phyloP scores from a whole-genome alignment of 352 stramenopile genomes.

The Pythium vanterpoolii region DNA sequence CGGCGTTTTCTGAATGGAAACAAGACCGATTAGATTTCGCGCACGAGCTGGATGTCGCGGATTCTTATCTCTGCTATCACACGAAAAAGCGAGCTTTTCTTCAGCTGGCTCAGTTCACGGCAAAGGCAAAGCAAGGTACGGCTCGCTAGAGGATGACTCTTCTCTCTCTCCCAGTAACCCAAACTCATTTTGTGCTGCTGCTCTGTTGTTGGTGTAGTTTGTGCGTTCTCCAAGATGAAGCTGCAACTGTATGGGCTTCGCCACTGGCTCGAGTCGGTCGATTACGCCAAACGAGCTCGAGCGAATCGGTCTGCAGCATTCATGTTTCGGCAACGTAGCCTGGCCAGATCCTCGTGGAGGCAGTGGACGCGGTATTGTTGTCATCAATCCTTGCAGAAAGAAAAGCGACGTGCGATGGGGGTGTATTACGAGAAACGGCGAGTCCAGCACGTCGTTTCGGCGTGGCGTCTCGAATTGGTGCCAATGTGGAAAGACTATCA shows the following conservation, averaged over 20 bases:
- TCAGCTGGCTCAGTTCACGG: background rate
- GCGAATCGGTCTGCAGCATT: background rate
- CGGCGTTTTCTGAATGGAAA: slow-evolving; percentile 1
- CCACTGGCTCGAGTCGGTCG: slow-evolving; percentile 8
- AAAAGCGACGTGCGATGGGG: slow-evolving; percentile 19
- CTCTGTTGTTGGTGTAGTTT: slow-evolving; percentile 4
- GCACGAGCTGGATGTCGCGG: slow-evolving; percentile 1
- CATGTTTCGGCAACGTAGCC: background rate
- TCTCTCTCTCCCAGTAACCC: background rate
- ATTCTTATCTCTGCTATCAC: background rate
- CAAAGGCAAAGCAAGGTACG: slow-evolving; percentile 22
- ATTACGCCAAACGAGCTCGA: background rate
- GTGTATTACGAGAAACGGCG: background rate
- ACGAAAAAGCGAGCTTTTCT: background rate
- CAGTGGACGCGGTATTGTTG: slow-evolving; percentile 24
- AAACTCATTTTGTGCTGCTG: background rate
- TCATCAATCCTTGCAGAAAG: slow-evolving; percentile 9
- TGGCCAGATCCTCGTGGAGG: background rate
- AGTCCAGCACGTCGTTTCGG: background rate
- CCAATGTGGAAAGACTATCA: slow-evolving; percentile 29
- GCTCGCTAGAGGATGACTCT: background rate
- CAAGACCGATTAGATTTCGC: slow-evolving; percentile 7
- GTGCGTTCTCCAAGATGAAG: slow-evolving; percentile 5
- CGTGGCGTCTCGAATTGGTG: slow-evolving; percentile 21
- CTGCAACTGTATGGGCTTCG: slow-evolving; percentile 8